A percentile compares a stretch with the other conserved stretches of the same genome.
These are phyloP conservation scores for Trametes cinnabarina DNA, from an alignment of 768 basidiomycete species.

Conservation along the genomic window DNA sequence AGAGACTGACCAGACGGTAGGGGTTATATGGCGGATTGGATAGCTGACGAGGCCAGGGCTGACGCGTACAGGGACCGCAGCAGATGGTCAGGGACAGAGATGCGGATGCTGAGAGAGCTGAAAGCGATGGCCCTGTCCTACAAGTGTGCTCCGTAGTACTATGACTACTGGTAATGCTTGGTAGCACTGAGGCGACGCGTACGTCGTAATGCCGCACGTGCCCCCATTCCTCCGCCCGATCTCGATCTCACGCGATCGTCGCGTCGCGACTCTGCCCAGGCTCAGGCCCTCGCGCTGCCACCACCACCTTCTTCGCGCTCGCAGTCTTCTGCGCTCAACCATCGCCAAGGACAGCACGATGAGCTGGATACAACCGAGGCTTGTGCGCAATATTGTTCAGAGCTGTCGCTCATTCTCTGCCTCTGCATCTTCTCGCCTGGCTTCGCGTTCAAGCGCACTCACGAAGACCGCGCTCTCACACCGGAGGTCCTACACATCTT, in stretches of 20 bases:
- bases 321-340: neutral
- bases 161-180: neutral
- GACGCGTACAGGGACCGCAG: slow-evolving; percentile 19
- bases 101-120: slow-evolving; percentile 14
- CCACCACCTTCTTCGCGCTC: neutral
- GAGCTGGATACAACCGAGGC: slow-evolving; percentile 11
- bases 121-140: neutral
- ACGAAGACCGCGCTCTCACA: neutral
- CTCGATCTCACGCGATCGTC: neutral
- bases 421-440: slow-evolving; percentile 2
- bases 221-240: neutral
- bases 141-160: no score
- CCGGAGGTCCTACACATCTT: neutral
- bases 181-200: slow-evolving; percentile 22
- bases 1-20: slow-evolving; percentile 14
- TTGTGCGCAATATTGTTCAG: slow-evolving; percentile 2
- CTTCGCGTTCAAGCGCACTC: neutral
- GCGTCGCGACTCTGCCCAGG: slow-evolving; percentile 12
- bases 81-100: slow-evolving; percentile 2
- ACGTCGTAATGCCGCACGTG: slow-evolving; percentile 6
- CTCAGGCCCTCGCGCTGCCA: neutral
- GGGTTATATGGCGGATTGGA: slow-evolving; percentile 4
- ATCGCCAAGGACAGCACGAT: no score
- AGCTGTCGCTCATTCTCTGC: slow-evolving; percentile 14
- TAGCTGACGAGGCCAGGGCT: slow-evolving; percentile 28